phyloP scores from a whole-genome alignment of 2,329 filamentous ascomycete genomes.

The Talaromyces sp. region DNA sequence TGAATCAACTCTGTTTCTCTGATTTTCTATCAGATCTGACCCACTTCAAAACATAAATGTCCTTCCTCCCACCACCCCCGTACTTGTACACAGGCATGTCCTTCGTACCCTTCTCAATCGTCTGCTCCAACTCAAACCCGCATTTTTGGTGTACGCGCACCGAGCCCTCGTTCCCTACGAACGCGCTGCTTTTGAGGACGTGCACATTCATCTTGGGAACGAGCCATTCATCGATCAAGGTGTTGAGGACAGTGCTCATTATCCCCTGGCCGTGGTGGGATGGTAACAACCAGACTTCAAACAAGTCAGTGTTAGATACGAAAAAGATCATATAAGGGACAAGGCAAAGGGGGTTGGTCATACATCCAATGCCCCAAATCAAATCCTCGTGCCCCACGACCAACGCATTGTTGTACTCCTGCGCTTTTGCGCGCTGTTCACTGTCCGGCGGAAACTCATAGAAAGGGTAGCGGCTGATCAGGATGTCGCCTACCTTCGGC shows the following conservation, averaged over 20 bases:
- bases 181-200: constrained; percentile 22
- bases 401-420: constrained; percentile 22
- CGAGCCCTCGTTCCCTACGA: constrained; percentile 28
- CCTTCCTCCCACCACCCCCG: constrained; percentile 22
- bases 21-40: background rate
- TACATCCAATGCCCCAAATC: constrained; percentile 28
- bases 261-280: constrained; percentile 30
- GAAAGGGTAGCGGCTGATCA: constrained; percentile 25
- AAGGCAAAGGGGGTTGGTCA: background rate
- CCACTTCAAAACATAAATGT: constrained; percentile 23
- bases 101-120: constrained; percentile 22
- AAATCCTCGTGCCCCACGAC: constrained; percentile 24
- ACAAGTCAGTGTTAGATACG: too few relatives aligned
- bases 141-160: constrained; percentile 29
- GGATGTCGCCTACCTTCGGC: constrained; percentile 25
- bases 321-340: background rate
- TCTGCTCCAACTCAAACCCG: constrained; percentile 24
- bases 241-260: constrained; percentile 26
- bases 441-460: constrained; percentile 23
- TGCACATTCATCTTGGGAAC: constrained; percentile 30
- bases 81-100: constrained; percentile 19
- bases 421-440: constrained; percentile 20
- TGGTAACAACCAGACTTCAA: constrained; percentile 27
- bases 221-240: constrained; percentile 26
- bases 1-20: background rate